Evolutionary conservation across 306 rosid genomes (phyloP).

Genomic region (Alnus glutinosa): DNA sequence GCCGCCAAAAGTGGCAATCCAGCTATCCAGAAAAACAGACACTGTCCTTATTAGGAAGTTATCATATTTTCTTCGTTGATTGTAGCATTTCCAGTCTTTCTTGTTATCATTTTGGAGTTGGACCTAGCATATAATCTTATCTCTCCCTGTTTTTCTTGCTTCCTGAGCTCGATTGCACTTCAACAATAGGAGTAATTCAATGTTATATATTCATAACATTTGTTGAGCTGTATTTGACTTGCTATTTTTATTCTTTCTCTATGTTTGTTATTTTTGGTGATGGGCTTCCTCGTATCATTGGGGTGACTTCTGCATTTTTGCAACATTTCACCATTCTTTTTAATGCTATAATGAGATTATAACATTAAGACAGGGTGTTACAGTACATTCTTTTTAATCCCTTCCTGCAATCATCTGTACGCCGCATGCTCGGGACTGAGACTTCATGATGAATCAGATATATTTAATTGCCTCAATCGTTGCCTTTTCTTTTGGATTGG

Average conservation of each 20-base stretch:
- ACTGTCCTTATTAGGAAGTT: not conserved
- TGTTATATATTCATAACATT: not conserved
- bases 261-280: not conserved
- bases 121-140: not conserved
- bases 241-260: not conserved
- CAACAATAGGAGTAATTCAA: not conserved
- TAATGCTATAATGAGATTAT: not conserved
- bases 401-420: not conserved
- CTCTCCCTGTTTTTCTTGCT: not conserved
- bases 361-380: not conserved
- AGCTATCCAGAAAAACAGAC: not conserved
- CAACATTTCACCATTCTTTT: not conserved
- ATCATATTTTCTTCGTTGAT: not conserved
- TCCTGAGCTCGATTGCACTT: not conserved
- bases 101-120: not conserved
- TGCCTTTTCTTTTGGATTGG: not conserved
- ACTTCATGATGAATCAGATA: slow-evolving; percentile 9
- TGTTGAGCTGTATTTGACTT: not conserved
- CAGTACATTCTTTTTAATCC: not conserved
- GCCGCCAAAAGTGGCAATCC: not conserved
- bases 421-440: not conserved
- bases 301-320: not conserved
- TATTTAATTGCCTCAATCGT: not conserved
- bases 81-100: no score
- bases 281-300: not conserved